Percentiles rank a stretch among this genome's conserved stretches.
phyloP scores from a whole-genome alignment of 148 eudicot genomes.

The Rhododendron henanense region DNA sequence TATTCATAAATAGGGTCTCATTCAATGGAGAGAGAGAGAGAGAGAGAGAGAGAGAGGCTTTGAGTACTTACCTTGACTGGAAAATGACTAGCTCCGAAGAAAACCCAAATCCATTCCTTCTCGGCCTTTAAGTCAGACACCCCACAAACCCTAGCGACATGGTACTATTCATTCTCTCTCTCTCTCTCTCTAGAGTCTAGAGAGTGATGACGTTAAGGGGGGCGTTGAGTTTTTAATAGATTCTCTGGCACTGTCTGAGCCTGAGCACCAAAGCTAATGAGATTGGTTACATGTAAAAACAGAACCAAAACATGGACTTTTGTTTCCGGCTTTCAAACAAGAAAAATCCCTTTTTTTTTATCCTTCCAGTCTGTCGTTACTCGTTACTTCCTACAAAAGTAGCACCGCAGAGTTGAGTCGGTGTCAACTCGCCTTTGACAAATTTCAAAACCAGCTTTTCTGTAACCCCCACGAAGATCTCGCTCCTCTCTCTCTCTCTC shows the following conservation, averaged over 20 bases:
- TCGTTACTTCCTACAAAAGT: conserved; percentile 7
- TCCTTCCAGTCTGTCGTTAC: conserved; percentile 19
- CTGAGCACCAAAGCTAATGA: conserved; percentile 9
- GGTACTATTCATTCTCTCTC: conserved; percentile 5
- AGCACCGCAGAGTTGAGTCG: conserved; percentile 15
- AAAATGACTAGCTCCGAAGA: conserved; percentile 11
- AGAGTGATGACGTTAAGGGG: not conserved
- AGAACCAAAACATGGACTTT: conserved; percentile 11
- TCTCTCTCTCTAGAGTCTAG: not conserved
- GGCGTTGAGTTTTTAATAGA: conserved; percentile 28
- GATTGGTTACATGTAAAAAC: conserved; percentile 17
- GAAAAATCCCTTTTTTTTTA: not conserved
- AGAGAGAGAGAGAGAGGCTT: not conserved
- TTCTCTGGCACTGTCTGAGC: conserved; percentile 21
- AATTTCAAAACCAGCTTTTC: conserved; percentile 4
- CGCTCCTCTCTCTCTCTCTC: not conserved
- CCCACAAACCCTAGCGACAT: conserved; percentile 9
- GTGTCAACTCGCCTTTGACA: conserved; percentile 15
- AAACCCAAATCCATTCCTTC: not conserved
- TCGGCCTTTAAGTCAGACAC: not conserved
- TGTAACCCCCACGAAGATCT: conserved; percentile 21
- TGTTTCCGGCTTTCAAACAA: conserved; percentile 19
- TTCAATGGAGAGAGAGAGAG: not conserved
- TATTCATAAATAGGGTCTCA: not conserved
- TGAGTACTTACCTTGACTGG: conserved; percentile 15